Conservation (phyloP, 805 yeast genomes). For the Wickerhamomyces hampshirensis region DNA sequence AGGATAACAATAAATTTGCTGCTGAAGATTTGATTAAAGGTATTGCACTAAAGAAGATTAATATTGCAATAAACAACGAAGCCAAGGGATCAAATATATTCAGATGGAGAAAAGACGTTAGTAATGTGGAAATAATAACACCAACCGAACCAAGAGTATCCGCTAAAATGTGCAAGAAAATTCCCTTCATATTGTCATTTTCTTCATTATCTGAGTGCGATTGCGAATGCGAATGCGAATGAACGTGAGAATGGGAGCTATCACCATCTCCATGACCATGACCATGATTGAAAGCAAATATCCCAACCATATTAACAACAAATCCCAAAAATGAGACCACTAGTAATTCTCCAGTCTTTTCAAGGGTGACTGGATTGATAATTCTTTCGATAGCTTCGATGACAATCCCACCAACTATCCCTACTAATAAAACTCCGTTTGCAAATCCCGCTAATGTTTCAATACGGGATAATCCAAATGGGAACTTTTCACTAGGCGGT, state of each 20-base stretch:
- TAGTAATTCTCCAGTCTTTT: constrained; percentile 77
- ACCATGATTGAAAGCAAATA: constrained; percentile 91
- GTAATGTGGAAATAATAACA: constrained; percentile 83
- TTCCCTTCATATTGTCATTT: constrained; percentile 87
- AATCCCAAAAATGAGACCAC: constrained; percentile 83
- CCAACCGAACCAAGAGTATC: constrained; percentile 97
- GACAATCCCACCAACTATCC: constrained; percentile 83
- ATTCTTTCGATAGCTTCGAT: constrained; percentile 84
- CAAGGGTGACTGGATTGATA: constrained; percentile 68
- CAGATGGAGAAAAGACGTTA: constrained; percentile 61
- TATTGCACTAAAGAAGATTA: constrained; percentile 76
- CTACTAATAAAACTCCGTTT: constrained; percentile 82
- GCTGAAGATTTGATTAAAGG: constrained; percentile 85
- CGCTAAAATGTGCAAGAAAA: constrained; percentile 88
- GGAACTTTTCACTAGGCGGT: constrained; percentile 65
- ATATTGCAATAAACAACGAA: constrained; percentile 76
- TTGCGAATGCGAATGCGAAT: constrained; percentile 29
- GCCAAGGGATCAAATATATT: constrained; percentile 90
- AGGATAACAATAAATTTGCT: constrained; percentile 58
- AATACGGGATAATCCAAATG: constrained; percentile 79
- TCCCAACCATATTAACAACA: constrained; percentile 85
- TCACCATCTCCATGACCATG: constrained; percentile 52
- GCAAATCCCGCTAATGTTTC: constrained; percentile 95
- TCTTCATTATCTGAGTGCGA: constrained; percentile 23
- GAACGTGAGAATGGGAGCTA: constrained; percentile 38